Evolutionary conservation across 129 eudicot species (phyloP), one percentile per base, ranked within the genome.

Genomic region (Artemisia tridentata): DNA sequence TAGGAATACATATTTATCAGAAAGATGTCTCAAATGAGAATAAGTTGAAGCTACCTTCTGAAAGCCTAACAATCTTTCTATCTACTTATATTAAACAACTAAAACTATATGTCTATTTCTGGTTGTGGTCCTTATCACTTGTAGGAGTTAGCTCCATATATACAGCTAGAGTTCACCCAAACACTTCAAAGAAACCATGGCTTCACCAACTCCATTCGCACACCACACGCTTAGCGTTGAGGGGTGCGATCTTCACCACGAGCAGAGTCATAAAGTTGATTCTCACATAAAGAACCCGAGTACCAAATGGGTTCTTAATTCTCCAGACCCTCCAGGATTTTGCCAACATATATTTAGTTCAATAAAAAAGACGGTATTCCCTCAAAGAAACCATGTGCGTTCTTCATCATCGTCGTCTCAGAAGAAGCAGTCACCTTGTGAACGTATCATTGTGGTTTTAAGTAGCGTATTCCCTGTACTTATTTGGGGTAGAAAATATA

Each of bases 241-340:
- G 11, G 77, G 74, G 31, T 23, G 46, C 7, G 49, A 69, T 63
- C 73, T 48, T 27, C 51, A 29, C 55, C 64, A 43, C 3, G 53
- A 38, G 13, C 57, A 64, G 47, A 64, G 45, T 23, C 58, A 46
- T 11, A 38, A 55, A 66, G 19, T 8, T 1, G 63, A 63, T 51
- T 31, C 63, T 38, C 23, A 38, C 10, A 38, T 50, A 53, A 67
- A 11, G 54, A 63, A 51, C 78, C 84, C 79, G 73, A 76, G 80
- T 29, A 62, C 72, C 19, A 79, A 69, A n/a, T 85, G 82, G 90
- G 78, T 88, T 51, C 86, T 88, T 48, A 73, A 53, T 75, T 78
- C 90, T 8, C 81, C 95, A 11, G 83, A 84, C 64, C 95, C 95
- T 18, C 90, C 90, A 11, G 60, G 84, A 7, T 52, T 82, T 31